Evolutionary conservation across 257 asterid species (phyloP).

Genomic region (Haberlea rhodopensis): DNA sequence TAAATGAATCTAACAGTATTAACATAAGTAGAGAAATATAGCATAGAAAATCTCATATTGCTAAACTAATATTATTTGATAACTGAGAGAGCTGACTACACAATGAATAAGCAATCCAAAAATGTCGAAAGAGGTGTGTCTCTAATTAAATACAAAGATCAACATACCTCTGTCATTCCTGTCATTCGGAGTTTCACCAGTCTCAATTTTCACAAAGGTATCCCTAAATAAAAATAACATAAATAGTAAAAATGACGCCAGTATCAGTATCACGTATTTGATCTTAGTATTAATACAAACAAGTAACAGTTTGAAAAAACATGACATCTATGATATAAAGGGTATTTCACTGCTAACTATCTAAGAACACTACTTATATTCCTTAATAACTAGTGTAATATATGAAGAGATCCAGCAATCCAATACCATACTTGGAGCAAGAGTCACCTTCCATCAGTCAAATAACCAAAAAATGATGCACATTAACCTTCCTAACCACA

Average conservation of each 20-base stretch:
- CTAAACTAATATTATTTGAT: not conserved
- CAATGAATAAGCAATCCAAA: not conserved
- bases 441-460: not conserved
- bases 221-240: conserved; percentile 49
- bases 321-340: conserved; percentile 13
- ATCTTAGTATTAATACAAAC: conserved; percentile 4
- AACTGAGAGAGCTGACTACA: not conserved
- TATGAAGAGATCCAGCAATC: conserved; percentile 7
- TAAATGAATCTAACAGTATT: not conserved
- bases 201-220: conserved; percentile 75
- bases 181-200: conserved; percentile 92
- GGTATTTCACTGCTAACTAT: conserved; percentile 12
- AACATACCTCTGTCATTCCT: conserved; percentile 91
- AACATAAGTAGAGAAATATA: not conserved
- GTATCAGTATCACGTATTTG: too few relatives aligned
- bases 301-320: conserved; percentile 6
- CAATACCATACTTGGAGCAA: conserved; percentile 5
- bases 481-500: conserved; percentile 13
- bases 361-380: not conserved
- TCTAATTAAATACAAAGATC: conserved; percentile 16
- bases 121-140: conserved; percentile 3
- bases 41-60: not conserved
- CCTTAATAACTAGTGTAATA: conserved; percentile 5
- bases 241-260: conserved; percentile 9
- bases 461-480: not conserved